Conservation (phyloP, 768 basidiomycete species). For the Coprinopsis marcescibilis region DNA sequence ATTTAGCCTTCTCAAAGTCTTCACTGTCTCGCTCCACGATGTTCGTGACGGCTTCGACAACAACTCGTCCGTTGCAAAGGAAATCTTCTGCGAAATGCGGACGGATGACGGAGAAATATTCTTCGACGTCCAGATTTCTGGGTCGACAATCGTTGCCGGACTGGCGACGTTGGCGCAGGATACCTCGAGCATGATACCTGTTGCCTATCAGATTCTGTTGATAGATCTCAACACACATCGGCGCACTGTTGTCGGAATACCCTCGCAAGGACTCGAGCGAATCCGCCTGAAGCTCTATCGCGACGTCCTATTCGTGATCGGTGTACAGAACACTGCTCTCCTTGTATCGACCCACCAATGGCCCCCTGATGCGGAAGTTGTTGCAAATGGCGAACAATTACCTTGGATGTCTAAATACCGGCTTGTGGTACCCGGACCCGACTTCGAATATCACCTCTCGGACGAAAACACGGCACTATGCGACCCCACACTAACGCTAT, state of each 20-base stretch:
- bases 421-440: neutral
- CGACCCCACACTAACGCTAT: neutral
- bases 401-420: neutral
- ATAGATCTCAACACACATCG: slow-evolving; percentile 4
- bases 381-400: neutral
- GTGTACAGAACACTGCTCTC: neutral
- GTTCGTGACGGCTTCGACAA: neutral
- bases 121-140: slow-evolving; percentile 10
- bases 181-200: neutral
- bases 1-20: slow-evolving; percentile 1
- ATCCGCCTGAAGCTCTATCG: slow-evolving; percentile 6
- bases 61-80: neutral
- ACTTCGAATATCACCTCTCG: slow-evolving; percentile 4
- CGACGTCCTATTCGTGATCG: neutral
- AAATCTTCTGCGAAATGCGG: slow-evolving; percentile 1
- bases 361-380: no score
- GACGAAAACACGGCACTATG: slow-evolving; percentile 1
- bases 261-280: neutral
- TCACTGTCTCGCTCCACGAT: slow-evolving; percentile 4
- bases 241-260: neutral
- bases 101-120: slow-evolving; percentile 7
- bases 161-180: slow-evolving; percentile 6
- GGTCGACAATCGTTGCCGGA: slow-evolving; percentile 6
- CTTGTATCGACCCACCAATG: no score
- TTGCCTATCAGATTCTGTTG: slow-evolving; percentile 8